These are phyloP conservation scores for Aspergillus amoenus DNA, from an alignment of 2,329 filamentous ascomycete genomes.

Conservation along the genomic window DNA sequence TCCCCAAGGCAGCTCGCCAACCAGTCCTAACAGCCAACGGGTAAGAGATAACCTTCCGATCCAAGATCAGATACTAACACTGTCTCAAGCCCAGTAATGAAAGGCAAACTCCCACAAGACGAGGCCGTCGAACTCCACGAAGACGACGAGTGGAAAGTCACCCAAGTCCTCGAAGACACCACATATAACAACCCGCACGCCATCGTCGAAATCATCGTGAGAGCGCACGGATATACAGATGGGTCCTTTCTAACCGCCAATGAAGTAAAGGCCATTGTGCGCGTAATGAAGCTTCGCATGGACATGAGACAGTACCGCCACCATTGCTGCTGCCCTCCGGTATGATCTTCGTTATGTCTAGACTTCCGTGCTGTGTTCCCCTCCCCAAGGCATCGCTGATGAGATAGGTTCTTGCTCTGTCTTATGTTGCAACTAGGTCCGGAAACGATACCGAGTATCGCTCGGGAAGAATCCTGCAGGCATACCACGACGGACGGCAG, in stretches of 20 bases:
- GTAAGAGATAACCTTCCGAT: background rate
- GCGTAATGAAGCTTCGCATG: slow-evolving; percentile 6
- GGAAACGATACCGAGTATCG: background rate
- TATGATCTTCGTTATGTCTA: background rate
- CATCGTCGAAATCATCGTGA: slow-evolving; percentile 1
- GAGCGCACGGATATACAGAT: background rate
- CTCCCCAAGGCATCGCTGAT: background rate
- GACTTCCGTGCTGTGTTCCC: no score
- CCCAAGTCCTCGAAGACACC: slow-evolving; percentile 7
- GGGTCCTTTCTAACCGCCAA: background rate
- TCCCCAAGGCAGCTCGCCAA: background rate
- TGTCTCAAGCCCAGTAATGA: background rate
- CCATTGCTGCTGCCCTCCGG: slow-evolving; percentile 5
- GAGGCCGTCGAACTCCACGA: background rate
- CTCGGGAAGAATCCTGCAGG: slow-evolving; percentile 11
- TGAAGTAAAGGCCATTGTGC: slow-evolving; percentile 10
- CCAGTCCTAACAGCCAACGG: background rate
- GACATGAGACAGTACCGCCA: background rate
- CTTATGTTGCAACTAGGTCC: background rate
- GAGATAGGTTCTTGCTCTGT: slow-evolving; percentile 8
- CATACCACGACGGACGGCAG: slow-evolving; percentile 4
- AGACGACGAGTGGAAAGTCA: slow-evolving; percentile 2
- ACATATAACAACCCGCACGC: background rate
- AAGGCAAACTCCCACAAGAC: background rate
- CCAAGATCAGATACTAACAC: background rate